Base-by-base conservation (phyloP, 345 rosid species). In the Odontarrhena argentea region DNA sequence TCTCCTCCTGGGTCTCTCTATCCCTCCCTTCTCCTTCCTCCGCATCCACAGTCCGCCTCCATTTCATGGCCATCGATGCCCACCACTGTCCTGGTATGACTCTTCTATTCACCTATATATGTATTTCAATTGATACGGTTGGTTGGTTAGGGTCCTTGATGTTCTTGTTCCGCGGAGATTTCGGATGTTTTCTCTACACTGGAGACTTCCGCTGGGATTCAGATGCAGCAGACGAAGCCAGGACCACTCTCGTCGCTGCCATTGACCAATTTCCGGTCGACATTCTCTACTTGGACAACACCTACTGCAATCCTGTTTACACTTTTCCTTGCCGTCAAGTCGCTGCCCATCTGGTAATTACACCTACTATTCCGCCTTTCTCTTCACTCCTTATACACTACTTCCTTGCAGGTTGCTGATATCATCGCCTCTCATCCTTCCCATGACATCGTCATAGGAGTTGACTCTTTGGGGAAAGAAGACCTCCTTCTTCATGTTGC, bases 391-490 rank as follows among this genome's bases (percentile, higher is more conserved):
- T 42, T 18, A 18, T 18, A 18, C 22, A 18, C 35, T 55, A 26
- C 5, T 45, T 65, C 55, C 54, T 56, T 18, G 55, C 77, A 85
- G 87, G 81, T 85, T 70, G 82, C 83, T 69, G 81, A 85, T 45
- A 74, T 92, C 49, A 87, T 88, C 55, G 65, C 77, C 24, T 80
- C 88, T 70, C 84, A 91, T 75, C 94, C 94, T 42, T 70, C 67
- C 0, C 90, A 87, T 54, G 92, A 85, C 65, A 52, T 92, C 52
- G 64, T 92, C 64, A 85, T 92, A 44, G 96, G 83, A 52, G 55
- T 92, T 53, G 89, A 87, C 66, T 63, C 80, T 10, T 60, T 88
- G 74, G 98, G 98, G 22, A 88, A 88, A 55, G 94, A 92, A 76
- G 83, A 92, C 8, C 81, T 88, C 38, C 75, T 91, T 42, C 53